phyloP scores from a whole-genome alignment of 257 asterid species.

The Euphrasia confusa region DNA sequence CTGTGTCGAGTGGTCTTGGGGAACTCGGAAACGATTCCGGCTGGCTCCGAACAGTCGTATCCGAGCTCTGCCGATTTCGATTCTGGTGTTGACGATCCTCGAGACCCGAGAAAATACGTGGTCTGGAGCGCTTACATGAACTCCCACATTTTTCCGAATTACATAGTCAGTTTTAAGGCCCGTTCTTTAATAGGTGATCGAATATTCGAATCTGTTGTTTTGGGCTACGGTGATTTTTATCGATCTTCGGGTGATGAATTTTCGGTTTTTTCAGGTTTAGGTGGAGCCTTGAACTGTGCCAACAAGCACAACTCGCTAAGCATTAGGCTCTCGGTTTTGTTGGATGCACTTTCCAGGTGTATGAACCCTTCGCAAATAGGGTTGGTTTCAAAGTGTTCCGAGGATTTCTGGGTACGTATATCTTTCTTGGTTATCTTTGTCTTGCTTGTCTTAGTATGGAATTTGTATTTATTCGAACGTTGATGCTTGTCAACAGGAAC shows the following conservation, averaged over 20 bases:
- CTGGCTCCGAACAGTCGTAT: slow-evolving; percentile 36
- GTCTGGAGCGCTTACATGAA: slow-evolving; percentile 45
- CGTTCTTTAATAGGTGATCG: slow-evolving; percentile 18
- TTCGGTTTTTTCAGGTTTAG: too few species aligned
- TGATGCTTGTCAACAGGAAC: slow-evolving; percentile 29
- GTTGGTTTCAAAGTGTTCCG: slow-evolving; percentile 24
- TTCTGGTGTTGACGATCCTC: slow-evolving; percentile 42
- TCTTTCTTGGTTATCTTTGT: not conserved
- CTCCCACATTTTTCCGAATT: slow-evolving; percentile 42
- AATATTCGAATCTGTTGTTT: too few species aligned
- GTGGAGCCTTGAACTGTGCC: not conserved
- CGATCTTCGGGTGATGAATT: too few species aligned
- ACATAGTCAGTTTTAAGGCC: slow-evolving; percentile 33
- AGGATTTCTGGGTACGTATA: slow-evolving; percentile 34
- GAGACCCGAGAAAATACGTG: slow-evolving; percentile 35
- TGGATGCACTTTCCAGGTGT: slow-evolving; percentile 32
- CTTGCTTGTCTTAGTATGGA: not conserved
- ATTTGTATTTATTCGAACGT: not conserved
- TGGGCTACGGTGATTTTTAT: too few species aligned
- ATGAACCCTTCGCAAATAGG: slow-evolving; percentile 33
- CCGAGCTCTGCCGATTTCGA: slow-evolving; percentile 41
- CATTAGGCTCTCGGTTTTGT: slow-evolving; percentile 27
- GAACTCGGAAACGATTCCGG: slow-evolving; percentile 29
- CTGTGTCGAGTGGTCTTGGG: slow-evolving; percentile 55
- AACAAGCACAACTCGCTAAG: not conserved